These are phyloP conservation scores for Lenwebbia sp. DNA, from an alignment of 345 rosid genomes.

Conservation along the genomic window DNA sequence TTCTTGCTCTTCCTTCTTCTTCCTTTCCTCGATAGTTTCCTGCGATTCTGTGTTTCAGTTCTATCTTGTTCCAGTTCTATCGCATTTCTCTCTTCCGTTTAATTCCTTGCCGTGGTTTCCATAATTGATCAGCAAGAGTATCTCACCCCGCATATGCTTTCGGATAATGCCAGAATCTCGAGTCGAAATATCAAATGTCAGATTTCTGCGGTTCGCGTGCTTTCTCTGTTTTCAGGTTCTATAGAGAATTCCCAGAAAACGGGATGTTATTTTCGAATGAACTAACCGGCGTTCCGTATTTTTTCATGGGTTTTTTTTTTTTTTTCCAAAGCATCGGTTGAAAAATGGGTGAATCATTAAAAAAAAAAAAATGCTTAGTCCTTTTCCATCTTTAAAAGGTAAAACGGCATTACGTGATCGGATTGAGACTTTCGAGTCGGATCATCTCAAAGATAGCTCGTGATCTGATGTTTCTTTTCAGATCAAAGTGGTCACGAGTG, in stretches of 20 bases:
- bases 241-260: not conserved
- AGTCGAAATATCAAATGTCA: not conserved
- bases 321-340: not conserved
- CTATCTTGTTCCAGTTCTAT: not conserved
- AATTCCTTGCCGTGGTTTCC: not conserved
- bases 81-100: not conserved
- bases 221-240: not conserved
- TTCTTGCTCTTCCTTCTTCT: not conserved
- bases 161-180: not conserved
- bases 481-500: not conserved
- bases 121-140: not conserved
- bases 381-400: not conserved
- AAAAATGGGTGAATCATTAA: not conserved
- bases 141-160: not conserved
- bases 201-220: not conserved
- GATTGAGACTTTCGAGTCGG: not conserved
- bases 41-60: not conserved
- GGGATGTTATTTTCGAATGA: not conserved
- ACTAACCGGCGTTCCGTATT: not conserved
- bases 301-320: not conserved
- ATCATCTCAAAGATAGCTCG: not conserved
- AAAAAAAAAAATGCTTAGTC: not conserved
- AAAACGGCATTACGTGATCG: not conserved
- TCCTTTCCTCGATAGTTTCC: not conserved
- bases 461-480: not conserved